Base-by-base conservation (phyloP, 768 basidiomycete genomes). In the Podaxis mareebaensis region DNA sequence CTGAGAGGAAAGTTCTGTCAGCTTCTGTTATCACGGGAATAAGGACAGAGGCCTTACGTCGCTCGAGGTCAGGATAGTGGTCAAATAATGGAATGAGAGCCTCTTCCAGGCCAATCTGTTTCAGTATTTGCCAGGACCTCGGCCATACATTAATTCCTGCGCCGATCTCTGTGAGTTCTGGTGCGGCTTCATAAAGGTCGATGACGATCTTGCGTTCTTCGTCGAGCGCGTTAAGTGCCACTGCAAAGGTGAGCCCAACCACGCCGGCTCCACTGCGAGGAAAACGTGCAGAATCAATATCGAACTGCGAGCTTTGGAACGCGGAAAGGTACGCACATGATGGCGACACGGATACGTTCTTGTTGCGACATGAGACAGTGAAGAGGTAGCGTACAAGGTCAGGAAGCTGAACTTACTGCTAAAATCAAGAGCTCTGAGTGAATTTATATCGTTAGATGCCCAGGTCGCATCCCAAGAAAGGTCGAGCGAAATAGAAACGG, bases 71-170 rank as follows among this genome's bases (percentile, higher is more conserved):
- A 2, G 65, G 65, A 7, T 53, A n/a, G 26, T 64, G 59, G 38
- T 64, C 56, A 38, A 65, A 64, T 48, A 68, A 54, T 24, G 58
- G 59, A 28, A 58, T 33, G 6, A 68, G 55, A 17, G 62, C 57
- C n/a, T 61, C 53, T n/a, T 58, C 62, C 15, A 68, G 39, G 30
- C 61, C 65, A 15, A 68, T 60, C 1, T 51, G n/a, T 22, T 58
- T 64, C 40, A 66, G 15, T 12, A 68, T 66, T 48, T 66, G 59
- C 60, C 62, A 61, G 6, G 65, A 64, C 53, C 63, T 57, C 12
- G 74, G 36, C 74, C 75, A 81, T 4, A 81, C 65, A 4, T 70
- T 73, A 49, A 83, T 76, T 0, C 81, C 82, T 15, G 81, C 81
- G 7, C 82, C 82, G 44, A 79, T 70, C 44, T 79, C 78, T 2